Evolutionary conservation across 73 alveolate species (phyloP).

Genomic region (Effrenium voratum): DNA sequence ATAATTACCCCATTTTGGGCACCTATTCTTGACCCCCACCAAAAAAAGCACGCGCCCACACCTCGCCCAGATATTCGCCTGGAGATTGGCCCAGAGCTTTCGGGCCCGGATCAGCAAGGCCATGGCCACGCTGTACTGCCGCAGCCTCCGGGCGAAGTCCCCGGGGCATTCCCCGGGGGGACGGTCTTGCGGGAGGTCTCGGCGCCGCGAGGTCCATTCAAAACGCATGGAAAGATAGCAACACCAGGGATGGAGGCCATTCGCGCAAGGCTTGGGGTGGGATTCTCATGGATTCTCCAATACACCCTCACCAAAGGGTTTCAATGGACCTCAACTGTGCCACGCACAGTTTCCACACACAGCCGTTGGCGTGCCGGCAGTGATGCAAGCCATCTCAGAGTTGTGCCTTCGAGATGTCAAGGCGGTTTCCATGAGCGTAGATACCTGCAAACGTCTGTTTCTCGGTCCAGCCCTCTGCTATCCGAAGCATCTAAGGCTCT

Average conservation of each 20-base stretch:
- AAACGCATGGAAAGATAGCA: too few species aligned
- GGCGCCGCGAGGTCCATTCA: neutral
- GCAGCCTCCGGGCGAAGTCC: conserved; percentile 11
- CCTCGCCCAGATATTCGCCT: neutral
- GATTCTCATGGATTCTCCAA: too few species aligned
- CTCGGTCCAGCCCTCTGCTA: neutral
- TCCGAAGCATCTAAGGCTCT: neutral
- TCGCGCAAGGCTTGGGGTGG: too few species aligned
- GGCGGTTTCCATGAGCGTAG: conserved; percentile 67
- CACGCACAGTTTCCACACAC: too few species aligned
- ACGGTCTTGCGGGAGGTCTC: neutral
- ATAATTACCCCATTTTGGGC: too few species aligned
- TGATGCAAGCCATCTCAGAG: too few species aligned
- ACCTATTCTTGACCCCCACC: too few species aligned
- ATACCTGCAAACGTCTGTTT: neutral
- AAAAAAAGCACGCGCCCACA: too few species aligned
- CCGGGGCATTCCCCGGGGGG: neutral
- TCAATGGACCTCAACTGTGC: too few species aligned
- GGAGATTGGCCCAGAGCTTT: conserved; percentile 36
- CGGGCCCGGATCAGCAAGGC: conserved; percentile 65
- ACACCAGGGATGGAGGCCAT: too few species aligned
- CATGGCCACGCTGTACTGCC: conserved; percentile 60
- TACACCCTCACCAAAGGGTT: too few species aligned
- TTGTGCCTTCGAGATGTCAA: conserved; percentile 38
- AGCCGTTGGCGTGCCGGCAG: too few species aligned